These are phyloP conservation scores for Alternaria dauci DNA, from an alignment of 2,329 filamentous ascomycete species.

Conservation along the genomic window DNA sequence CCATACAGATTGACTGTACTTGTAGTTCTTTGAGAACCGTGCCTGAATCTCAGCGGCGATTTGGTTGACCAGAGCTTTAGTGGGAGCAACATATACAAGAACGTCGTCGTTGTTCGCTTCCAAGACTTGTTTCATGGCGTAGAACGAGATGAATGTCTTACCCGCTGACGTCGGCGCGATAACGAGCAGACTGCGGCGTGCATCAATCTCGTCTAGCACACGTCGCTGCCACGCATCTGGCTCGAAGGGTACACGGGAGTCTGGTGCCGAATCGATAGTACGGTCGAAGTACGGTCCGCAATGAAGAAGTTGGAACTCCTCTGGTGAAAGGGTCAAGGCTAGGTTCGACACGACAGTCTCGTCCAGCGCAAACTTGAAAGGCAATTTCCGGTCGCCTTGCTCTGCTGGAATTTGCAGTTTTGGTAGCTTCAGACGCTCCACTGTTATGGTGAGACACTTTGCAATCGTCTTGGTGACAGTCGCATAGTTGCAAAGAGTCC, in stretches of 20 bases:
- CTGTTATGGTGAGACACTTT: slow-evolving; percentile 45
- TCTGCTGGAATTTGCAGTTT: slow-evolving; percentile 41
- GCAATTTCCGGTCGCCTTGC: slow-evolving; percentile 52
- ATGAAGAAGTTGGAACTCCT: slow-evolving; percentile 72
- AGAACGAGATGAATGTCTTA: slow-evolving; percentile 86
- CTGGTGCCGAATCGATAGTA: slow-evolving; percentile 73
- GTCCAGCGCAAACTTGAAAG: slow-evolving; percentile 52
- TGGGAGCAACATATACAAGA: slow-evolving; percentile 81
- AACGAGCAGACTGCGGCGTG: slow-evolving; percentile 73
- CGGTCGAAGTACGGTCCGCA: slow-evolving; percentile 79
- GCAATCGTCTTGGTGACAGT: slow-evolving; percentile 43
- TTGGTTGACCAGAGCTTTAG: slow-evolving; percentile 83
- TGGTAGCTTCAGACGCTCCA: slow-evolving; percentile 53
- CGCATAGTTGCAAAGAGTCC: slow-evolving; percentile 38
- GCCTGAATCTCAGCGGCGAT: slow-evolving; percentile 82
- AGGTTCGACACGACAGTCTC: slow-evolving; percentile 33
- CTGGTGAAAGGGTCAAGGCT: slow-evolving; percentile 53
- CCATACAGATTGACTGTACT: slow-evolving; percentile 73
- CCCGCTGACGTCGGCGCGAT: slow-evolving; percentile 81
- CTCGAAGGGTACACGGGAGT: slow-evolving; percentile 74
- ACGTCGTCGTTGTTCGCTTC: slow-evolving; percentile 73
- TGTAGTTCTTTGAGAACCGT: slow-evolving; percentile 73
- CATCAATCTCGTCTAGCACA: slow-evolving; percentile 77
- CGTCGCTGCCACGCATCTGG: slow-evolving; percentile 80
- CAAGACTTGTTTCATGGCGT: slow-evolving; percentile 80